Conservation (phyloP, 331 rosid species). For the Quercus phellos region DNA sequence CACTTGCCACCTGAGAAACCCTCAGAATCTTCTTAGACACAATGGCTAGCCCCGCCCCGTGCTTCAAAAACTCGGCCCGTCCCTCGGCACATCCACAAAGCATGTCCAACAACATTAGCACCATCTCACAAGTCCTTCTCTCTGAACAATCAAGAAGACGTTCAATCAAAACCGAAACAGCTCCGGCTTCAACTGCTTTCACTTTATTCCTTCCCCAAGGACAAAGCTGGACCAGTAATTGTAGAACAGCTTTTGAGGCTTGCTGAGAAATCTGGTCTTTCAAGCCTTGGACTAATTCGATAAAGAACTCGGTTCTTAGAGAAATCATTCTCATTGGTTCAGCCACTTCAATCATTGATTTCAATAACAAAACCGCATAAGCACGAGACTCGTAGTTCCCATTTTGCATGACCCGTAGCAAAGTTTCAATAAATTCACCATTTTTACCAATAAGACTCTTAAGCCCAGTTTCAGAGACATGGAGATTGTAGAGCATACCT, state of each 20-base stretch:
- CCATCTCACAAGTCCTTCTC: conserved; percentile 52
- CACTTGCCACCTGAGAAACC: conserved; percentile 60
- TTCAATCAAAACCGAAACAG: conserved; percentile 45
- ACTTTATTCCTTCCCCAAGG: conserved; percentile 59
- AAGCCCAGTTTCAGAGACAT: conserved; percentile 35
- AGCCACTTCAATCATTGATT: conserved; percentile 47
- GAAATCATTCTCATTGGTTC: conserved; percentile 17
- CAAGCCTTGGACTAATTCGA: conserved; percentile 40
- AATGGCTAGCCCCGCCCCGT: conserved; percentile 67
- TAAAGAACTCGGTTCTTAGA: conserved; percentile 33
- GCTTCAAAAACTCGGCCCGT: conserved; percentile 56
- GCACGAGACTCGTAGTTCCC: conserved; percentile 68
- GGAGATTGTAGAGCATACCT: conserved; percentile 38
- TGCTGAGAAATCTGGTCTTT: conserved; percentile 53
- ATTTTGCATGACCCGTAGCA: conserved; percentile 35
- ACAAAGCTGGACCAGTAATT: conserved; percentile 33
- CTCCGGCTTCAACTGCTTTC: conserved; percentile 62
- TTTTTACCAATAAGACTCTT: conserved; percentile 26
- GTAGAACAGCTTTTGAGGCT: conserved; percentile 47
- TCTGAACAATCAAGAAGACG: conserved; percentile 49
- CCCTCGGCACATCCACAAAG: conserved; percentile 75
- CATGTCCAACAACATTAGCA: conserved; percentile 45
- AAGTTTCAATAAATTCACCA: conserved; percentile 37
- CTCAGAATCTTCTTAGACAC: conserved; percentile 77
- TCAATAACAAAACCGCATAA: conserved; percentile 45